phyloP scores from a whole-genome alignment of 441 rosid genomes.

The Arabidopsis lyrata region DNA sequence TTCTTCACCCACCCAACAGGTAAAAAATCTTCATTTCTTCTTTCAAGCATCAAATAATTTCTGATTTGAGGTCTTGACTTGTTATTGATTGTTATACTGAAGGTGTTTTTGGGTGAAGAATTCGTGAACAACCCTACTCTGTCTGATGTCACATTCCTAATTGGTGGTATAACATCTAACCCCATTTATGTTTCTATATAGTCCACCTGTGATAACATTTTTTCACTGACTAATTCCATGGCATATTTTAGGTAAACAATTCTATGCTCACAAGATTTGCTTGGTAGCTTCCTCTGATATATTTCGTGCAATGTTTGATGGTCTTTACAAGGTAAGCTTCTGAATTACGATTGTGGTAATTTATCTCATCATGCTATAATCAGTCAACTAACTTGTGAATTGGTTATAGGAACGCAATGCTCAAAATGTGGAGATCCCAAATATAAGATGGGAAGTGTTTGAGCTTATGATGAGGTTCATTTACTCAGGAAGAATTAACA shows the following conservation, averaged over 20 bases:
- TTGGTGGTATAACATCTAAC: slow-evolving; percentile 56
- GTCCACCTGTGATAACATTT: slow-evolving; percentile 1
- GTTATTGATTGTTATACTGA: slow-evolving; percentile 25
- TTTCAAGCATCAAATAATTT: slow-evolving; percentile 1
- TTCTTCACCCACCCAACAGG: slow-evolving; percentile 67
- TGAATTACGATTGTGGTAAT: neutral
- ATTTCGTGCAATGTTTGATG: slow-evolving; percentile 82
- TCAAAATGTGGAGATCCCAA: slow-evolving; percentile 72
- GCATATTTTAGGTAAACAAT: slow-evolving; percentile 55
- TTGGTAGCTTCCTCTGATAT: slow-evolving; percentile 81
- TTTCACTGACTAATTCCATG: slow-evolving; percentile 14
- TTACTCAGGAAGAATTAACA: slow-evolving; percentile 65
- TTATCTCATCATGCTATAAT: slow-evolving; percentile 5
- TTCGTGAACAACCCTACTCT: slow-evolving; percentile 65
- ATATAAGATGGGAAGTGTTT: slow-evolving; percentile 75
- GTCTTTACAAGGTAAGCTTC: slow-evolving; percentile 64
- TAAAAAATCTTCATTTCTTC: slow-evolving; percentile 22
- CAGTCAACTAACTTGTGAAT: slow-evolving; percentile 26
- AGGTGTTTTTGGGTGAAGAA: slow-evolving; percentile 69
- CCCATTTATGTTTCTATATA: neutral
- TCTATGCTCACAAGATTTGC: slow-evolving; percentile 76
- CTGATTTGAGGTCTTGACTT: slow-evolving; percentile 23
- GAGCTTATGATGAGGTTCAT: slow-evolving; percentile 80
- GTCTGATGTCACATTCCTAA: slow-evolving; percentile 70
- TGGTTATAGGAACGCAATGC: slow-evolving; percentile 65